Conservation (phyloP, 2,329 filamentous ascomycete genomes). For the Beauveria brongniartii region DNA sequence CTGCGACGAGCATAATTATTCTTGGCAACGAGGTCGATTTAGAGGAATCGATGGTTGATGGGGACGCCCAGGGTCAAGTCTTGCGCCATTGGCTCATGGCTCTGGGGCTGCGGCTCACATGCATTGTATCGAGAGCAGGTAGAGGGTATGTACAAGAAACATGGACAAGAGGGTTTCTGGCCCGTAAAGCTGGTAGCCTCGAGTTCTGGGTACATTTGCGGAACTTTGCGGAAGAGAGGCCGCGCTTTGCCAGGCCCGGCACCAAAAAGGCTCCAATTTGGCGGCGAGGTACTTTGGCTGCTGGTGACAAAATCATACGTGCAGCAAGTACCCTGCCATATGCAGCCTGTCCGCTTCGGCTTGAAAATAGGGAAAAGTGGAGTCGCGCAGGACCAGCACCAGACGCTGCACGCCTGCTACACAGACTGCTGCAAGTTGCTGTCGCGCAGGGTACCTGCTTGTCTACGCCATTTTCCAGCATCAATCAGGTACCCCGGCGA, state of each 20-base stretch:
- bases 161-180: too few species aligned
- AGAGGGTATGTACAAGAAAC: not conserved
- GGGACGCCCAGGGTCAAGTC: not conserved
- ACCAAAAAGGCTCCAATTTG: conserved; percentile 1
- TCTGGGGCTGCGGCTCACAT: conserved; percentile 2
- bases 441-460: not conserved
- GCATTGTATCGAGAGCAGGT: not conserved
- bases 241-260: conserved; percentile 1
- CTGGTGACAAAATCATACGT: not conserved
- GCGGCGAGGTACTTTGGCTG: not conserved
- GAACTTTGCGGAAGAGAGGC: not conserved
- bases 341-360: not conserved
- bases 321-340: not conserved
- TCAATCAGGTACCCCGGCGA: not conserved
- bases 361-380: conserved; percentile 1
- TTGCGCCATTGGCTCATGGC: conserved; percentile 4
- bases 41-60: not conserved
- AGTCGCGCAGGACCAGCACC: not conserved
- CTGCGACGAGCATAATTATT: not conserved
- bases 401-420: not conserved
- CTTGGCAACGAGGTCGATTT: not conserved
- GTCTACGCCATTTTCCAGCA: not conserved
- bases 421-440: not conserved
- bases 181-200: not conserved
- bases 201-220: not conserved